Base-by-base conservation (phyloP, 1,284 basidiomycete genomes). In the Pseudozyma flocculosa region DNA sequence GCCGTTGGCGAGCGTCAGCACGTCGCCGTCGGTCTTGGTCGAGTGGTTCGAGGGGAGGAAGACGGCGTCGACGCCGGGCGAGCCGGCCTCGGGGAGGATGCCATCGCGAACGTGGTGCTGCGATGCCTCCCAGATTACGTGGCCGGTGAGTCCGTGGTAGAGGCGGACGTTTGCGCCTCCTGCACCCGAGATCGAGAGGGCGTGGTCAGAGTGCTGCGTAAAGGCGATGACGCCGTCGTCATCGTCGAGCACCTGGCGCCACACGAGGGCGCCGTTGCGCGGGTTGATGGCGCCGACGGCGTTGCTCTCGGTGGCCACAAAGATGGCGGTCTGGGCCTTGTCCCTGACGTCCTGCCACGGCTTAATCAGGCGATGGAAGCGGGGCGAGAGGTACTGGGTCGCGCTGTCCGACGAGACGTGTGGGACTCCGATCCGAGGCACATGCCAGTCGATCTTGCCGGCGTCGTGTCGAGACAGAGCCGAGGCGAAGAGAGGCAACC, bases 241-340 rank as follows among this genome's bases (percentile, higher is more conserved):
- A 5, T 82, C 74, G 30, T 87, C 86, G 61, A 87, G 86, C 46
- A 86, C 75, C 75, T 88, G 85, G 75, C 92, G 84, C 92, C 92
- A 96, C 21, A 83, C 90, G 70, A 93, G 80, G 48, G 82, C 83
- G 1, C 92, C 91, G 69, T 87, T 84, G 15, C 83, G 81, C 1
- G 85, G 84, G 71, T 88, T 84, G 52, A 95, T 63, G 1, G 86
- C 89, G 4, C 87, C 89, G 15, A 95, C 78, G 0, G 91, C 85
- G 79, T 92, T 92, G 68, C 83, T 87, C 40, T 82, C 80, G 0
- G 90, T 92, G 1, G 86, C 85, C 3, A 85, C 83, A 43, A 93
- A 75, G 24, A 92, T 75, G 30, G 88, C 76, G 59, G 81, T 84
- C 61, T 80, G 51, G 67, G 78, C 79, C 54, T 79, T 75, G 39